phyloP scores from a whole-genome alignment of 768 basidiomycete species.

The Boletus pseudo-olivaceus region DNA sequence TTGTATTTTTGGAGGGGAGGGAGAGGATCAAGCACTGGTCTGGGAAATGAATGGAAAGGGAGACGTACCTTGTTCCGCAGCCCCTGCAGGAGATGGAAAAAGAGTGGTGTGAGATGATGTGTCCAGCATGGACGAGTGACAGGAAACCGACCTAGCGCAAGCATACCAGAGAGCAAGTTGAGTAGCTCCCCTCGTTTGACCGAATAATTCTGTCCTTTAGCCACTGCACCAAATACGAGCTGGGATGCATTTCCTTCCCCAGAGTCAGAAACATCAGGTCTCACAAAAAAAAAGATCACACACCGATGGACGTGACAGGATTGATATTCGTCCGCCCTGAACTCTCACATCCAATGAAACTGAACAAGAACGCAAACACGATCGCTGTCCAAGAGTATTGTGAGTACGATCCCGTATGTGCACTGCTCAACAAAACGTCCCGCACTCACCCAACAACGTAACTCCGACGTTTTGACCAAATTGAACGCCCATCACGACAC shows the following conservation, averaged over 20 bases:
- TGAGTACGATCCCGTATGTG: not conserved
- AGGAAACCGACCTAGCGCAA: constrained; percentile 11
- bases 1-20: not conserved
- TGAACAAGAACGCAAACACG: constrained; percentile 60
- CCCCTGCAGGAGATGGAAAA: constrained; percentile 7
- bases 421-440: not conserved
- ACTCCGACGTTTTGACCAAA: constrained; percentile 50
- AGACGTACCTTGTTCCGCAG: constrained; percentile 21
- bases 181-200: constrained; percentile 15
- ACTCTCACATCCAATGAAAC: constrained; percentile 64
- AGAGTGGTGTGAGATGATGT: not conserved
- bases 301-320: constrained; percentile 54
- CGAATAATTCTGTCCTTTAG: constrained; percentile 40
- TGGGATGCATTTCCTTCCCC: constrained; percentile 45
- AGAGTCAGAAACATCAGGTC: not conserved
- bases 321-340: constrained; percentile 59
- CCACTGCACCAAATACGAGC: constrained; percentile 61
- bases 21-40: not conserved
- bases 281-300: not conserved
- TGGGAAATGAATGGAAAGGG: not conserved
- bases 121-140: not conserved
- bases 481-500: constrained; percentile 50
- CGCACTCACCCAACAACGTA: constrained; percentile 20
- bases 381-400: constrained; percentile 31
- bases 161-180: constrained; percentile 26